These are phyloP conservation scores for Ophiocordyceps camponoti-leonardi DNA, from an alignment of 2,329 filamentous ascomycete species.

Conservation along the genomic window DNA sequence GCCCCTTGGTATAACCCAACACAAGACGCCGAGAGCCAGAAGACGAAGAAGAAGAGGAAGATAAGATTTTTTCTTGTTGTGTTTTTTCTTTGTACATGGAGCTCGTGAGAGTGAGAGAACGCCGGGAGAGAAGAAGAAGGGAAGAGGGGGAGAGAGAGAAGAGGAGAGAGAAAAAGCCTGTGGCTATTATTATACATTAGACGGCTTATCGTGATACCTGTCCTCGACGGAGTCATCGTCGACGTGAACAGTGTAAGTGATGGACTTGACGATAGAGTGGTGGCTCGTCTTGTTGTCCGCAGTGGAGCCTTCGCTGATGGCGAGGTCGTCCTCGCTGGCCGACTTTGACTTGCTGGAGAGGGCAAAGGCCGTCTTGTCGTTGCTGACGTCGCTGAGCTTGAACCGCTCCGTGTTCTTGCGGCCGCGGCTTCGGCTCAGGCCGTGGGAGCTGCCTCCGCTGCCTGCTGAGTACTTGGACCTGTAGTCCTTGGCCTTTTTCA, in stretches of 20 bases:
- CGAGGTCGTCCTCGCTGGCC: conserved; percentile 22
- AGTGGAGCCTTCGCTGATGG: conserved; percentile 2
- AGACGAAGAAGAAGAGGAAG: no score
- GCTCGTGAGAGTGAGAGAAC: no score
- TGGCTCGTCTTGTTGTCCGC: background rate
- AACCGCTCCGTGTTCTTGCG: conserved; percentile 14
- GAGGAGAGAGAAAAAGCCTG: background rate
- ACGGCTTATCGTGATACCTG: background rate
- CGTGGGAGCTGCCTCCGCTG: conserved; percentile 10
- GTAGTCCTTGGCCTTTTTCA: conserved; percentile 24
- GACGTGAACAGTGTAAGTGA: conserved; percentile 22
- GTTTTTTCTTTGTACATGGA: no score
- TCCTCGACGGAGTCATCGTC: conserved; percentile 9
- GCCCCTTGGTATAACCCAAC: no score
- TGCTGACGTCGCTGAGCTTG: conserved; percentile 20
- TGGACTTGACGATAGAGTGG: conserved; percentile 21
- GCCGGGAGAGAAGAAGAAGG: no score
- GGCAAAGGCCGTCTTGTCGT: conserved; percentile 13
- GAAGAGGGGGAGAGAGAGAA: no score
- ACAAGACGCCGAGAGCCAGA: no score
- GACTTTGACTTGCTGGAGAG: conserved; percentile 10
- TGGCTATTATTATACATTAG: no score
- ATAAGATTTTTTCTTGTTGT: no score
- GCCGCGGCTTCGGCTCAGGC: conserved; percentile 7
- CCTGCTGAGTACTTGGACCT: conserved; percentile 18